Evolutionary conservation across 2,329 filamentous ascomycete species (phyloP).

Genomic region (Colletotrichum sp.): DNA sequence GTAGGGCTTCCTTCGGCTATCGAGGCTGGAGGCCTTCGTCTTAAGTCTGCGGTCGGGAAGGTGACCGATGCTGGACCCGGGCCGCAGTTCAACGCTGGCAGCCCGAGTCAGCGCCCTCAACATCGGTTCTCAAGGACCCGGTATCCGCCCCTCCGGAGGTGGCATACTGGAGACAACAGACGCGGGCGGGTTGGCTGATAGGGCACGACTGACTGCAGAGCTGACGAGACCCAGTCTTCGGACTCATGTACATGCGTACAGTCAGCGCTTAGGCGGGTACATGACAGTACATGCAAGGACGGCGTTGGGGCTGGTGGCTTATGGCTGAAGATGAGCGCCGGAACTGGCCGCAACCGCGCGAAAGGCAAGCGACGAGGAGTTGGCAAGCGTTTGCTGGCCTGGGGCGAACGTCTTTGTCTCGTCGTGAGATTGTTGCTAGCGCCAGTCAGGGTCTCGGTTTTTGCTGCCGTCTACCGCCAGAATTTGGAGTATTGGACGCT

Average conservation of each 20-base stretch:
- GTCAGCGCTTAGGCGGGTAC: not conserved
- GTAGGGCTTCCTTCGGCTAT: not conserved
- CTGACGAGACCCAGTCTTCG: not conserved
- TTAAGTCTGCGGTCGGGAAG: not conserved
- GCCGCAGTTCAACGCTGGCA: not conserved
- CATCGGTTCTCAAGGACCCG: not conserved
- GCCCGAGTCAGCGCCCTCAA: not conserved
- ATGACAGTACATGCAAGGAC: not conserved
- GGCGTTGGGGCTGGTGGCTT: constrained; percentile 1
- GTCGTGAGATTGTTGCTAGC: not conserved
- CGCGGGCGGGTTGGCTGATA: not conserved
- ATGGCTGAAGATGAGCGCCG: not conserved
- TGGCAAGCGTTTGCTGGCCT: not conserved
- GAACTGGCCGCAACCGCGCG: constrained; percentile 12
- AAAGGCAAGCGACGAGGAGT: not conserved
- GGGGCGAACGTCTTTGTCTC: not conserved
- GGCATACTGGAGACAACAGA: not conserved
- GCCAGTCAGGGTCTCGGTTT: not conserved
- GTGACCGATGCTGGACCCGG: not conserved
- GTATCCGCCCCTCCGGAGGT: not conserved
- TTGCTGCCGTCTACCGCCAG: not conserved
- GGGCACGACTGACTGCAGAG: not conserved
- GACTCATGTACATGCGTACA: not conserved
- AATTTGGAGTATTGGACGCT: not conserved
- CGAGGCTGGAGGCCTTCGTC: not conserved